Evolutionary conservation across 768 basidiomycete genomes (phyloP).

Genomic region (Nidularia pulvinata): DNA sequence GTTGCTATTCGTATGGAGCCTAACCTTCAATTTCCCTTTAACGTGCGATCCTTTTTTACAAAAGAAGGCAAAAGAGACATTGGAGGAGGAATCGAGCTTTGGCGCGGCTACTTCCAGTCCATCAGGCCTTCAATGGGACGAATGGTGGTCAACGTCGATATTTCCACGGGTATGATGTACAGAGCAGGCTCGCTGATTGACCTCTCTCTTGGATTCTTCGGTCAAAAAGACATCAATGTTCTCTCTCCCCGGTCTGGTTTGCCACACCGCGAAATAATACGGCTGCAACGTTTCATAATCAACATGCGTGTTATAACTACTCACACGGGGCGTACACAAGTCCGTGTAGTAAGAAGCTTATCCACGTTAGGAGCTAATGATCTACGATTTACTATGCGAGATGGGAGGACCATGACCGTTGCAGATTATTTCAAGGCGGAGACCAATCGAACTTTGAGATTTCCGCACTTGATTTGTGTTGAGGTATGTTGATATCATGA

Average conservation of each 20-base stretch:
- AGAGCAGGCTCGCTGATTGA: constrained; percentile 55
- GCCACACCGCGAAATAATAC: constrained; percentile 52
- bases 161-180: constrained; percentile 79
- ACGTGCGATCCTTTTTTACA: constrained; percentile 77
- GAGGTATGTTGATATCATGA: constrained; percentile 36
- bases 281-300: constrained; percentile 31
- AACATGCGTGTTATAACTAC: constrained; percentile 23
- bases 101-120: constrained; percentile 85
- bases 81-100: constrained; percentile 64
- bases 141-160: constrained; percentile 78
- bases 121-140: constrained; percentile 63
- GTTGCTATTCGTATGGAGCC: constrained; percentile 80
- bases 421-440: constrained; percentile 24
- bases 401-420: constrained; percentile 45
- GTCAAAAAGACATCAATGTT: constrained; percentile 1
- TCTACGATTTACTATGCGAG: constrained; percentile 45
- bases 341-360: constrained; percentile 56
- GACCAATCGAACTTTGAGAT: constrained; percentile 29
- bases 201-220: constrained; percentile 57
- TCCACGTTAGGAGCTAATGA: constrained; percentile 45
- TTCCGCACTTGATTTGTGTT: constrained; percentile 52
- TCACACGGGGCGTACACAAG: constrained; percentile 7
- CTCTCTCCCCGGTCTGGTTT: constrained; percentile 31
- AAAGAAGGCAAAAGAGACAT: constrained; percentile 48
- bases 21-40: constrained; percentile 66